Base-by-base conservation (phyloP, 208 protist genomes). In the Herpetomonas muscarum region DNA sequence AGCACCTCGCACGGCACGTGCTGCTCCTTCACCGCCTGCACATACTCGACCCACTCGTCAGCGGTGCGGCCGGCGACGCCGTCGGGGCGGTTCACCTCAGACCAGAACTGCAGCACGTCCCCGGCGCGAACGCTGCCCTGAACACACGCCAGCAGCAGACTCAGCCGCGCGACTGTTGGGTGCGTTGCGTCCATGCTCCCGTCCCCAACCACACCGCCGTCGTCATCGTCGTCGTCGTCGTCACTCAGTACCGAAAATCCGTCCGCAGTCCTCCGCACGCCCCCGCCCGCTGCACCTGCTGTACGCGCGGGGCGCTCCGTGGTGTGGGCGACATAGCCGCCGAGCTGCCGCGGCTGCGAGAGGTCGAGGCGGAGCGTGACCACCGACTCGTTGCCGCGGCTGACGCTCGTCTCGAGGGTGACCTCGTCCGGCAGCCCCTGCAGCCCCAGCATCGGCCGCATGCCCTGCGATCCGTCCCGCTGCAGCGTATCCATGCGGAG, bases 91-190 rank as follows among this genome's bases (percentile, higher is more conserved):
- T 91, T 87, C 19, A 74, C 79, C 57, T 93, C 83, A 1, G 70
- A 68, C 87, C 87, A 93, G 67, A 76, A 84, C 55, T 76, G 66
- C 47, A 93, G 68, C 53, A 91, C 76, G 28, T 93, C 87, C 0
- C 63, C 61, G 0, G 70, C 80, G 1, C 67, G 72, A 29, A 86
- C 60, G 1, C 59, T 82, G 7, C 81, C 82, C 19, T 74, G 65
- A 24, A 81, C 75, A 53, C 87, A 93, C 54, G 72, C 71, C 41
- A 69, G 37, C 29, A 92, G 55, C 12, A 92, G 55, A 47, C 64
- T 76, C n/a, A 62, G 55, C 12, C 45, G 48, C 19, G 50, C 49
- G 12, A 52, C 9, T 15, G 37, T 22, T 24, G 48, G 19, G 19
- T 30, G 42, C 34, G 13, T 26, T 22, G 34, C 22, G 21, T 29